Conservation (phyloP, 2,329 filamentous ascomycete species). For the Cordyceps cicadae region DNA sequence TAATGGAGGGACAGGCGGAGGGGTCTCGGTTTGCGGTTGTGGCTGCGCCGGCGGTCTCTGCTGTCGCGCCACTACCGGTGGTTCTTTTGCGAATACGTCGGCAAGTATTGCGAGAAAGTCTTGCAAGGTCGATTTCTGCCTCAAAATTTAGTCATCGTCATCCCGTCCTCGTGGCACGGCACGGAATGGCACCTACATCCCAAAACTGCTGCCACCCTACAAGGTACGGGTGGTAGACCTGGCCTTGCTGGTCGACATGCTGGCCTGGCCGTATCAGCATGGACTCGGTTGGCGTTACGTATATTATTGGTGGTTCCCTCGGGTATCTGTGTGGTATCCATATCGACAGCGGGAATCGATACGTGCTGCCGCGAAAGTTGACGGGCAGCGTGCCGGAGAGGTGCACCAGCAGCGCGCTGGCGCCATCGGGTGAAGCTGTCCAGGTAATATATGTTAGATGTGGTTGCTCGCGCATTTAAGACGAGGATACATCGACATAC, state of each 20-base stretch:
- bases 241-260: conserved; percentile 87
- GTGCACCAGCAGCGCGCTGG: conserved; percentile 76
- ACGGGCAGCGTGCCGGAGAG: conserved; percentile 87
- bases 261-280: conserved; percentile 91
- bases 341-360: conserved; percentile 83
- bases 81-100: conserved; percentile 89
- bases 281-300: conserved; percentile 77
- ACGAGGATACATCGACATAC: conserved; percentile 42
- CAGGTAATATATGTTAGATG: conserved; percentile 20
- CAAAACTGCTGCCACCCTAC: conserved; percentile 82
- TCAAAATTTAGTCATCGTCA: conserved; percentile 14
- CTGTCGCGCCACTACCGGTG: conserved; percentile 73
- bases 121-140: conserved; percentile 68
- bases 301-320: conserved; percentile 73
- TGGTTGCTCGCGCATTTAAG: background rate
- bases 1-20: conserved; percentile 63
- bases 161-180: background rate
- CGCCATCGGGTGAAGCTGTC: conserved; percentile 78
- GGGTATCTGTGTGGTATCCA: conserved; percentile 93
- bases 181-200: conserved; percentile 63
- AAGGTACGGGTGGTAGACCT: conserved; percentile 92
- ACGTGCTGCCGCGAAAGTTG: conserved; percentile 76
- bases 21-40: conserved; percentile 31
- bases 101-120: conserved; percentile 77
- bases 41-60: conserved; percentile 35